phyloP scores from a whole-genome alignment of 306 rosid species.

The Abrus precatorius region DNA sequence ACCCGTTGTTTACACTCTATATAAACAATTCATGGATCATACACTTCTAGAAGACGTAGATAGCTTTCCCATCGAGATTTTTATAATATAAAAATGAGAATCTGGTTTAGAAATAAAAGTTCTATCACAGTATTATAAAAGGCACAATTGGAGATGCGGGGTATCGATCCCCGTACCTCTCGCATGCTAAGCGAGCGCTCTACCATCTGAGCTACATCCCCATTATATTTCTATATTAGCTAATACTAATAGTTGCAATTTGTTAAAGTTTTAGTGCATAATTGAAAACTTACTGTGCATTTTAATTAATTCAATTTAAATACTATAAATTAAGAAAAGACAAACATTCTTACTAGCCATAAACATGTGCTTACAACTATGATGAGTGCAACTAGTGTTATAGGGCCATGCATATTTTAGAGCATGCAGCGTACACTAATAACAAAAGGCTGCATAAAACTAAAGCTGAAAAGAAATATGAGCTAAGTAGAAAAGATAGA shows the following conservation, averaged over 20 bases:
- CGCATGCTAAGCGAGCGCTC: slow-evolving; percentile 97
- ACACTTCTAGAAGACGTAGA: no score
- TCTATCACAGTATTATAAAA: not conserved
- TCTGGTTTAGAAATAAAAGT: not conserved
- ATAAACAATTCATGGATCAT: no score
- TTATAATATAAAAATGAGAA: not conserved
- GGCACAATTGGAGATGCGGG: slow-evolving; percentile 75
- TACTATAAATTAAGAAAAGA: no score
- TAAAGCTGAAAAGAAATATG: not conserved
- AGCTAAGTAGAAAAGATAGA: no score
- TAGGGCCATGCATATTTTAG: not conserved
- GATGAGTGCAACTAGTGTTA: not conserved
- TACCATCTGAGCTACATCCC: slow-evolving; percentile 99
- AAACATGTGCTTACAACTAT: not conserved
- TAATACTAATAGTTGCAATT: no score
- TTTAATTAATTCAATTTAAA: no score
- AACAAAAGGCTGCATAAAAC: not conserved
- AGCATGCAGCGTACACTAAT: not conserved
- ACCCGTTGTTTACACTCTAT: no score
- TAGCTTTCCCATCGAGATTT: no score
- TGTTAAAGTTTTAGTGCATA: no score
- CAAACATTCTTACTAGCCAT: not conserved
- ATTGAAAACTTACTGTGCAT: no score
- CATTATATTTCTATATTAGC: no score
- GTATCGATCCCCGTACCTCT: slow-evolving; percentile 94